These are phyloP conservation scores for Termitomyces sp. DNA, from an alignment of 768 basidiomycete species.

Conservation along the genomic window DNA sequence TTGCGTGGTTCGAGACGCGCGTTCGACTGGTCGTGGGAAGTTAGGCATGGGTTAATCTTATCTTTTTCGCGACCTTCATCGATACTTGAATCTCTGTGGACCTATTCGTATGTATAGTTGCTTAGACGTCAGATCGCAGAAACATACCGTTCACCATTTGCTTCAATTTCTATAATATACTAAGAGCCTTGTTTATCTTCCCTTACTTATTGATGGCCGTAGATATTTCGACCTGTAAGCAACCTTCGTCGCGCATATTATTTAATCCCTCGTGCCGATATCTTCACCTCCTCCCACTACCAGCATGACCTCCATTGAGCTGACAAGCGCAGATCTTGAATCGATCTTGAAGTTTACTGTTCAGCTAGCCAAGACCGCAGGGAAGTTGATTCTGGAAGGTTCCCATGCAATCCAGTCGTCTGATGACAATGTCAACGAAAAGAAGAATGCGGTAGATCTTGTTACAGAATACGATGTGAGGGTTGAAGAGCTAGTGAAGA, in stretches of 20 bases:
- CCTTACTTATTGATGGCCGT: neutral
- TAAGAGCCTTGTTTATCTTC: neutral
- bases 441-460: slow-evolving; percentile 92
- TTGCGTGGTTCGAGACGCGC: slow-evolving; percentile 40
- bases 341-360: slow-evolving; percentile 64
- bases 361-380: slow-evolving; percentile 69
- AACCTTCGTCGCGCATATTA: neutral
- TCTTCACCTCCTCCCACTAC: neutral
- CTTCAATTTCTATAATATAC: neutral
- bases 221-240: neutral
- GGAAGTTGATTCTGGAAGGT: slow-evolving; percentile 71
- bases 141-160: neutral
- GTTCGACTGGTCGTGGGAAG: slow-evolving; percentile 38
- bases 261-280: neutral
- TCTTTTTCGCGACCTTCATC: slow-evolving; percentile 21
- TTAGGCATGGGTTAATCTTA: slow-evolving; percentile 22
- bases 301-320: slow-evolving; percentile 29
- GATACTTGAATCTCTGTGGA: no score
- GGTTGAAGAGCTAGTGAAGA: slow-evolving; percentile 82
- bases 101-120: no score
- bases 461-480: slow-evolving; percentile 93
- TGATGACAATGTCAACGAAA: slow-evolving; percentile 65
- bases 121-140: neutral
- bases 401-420: slow-evolving; percentile 65
- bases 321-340: slow-evolving; percentile 47